phyloP scores from a whole-genome alignment of 2,329 filamentous ascomycete species.

The Hypocreales sp. region DNA sequence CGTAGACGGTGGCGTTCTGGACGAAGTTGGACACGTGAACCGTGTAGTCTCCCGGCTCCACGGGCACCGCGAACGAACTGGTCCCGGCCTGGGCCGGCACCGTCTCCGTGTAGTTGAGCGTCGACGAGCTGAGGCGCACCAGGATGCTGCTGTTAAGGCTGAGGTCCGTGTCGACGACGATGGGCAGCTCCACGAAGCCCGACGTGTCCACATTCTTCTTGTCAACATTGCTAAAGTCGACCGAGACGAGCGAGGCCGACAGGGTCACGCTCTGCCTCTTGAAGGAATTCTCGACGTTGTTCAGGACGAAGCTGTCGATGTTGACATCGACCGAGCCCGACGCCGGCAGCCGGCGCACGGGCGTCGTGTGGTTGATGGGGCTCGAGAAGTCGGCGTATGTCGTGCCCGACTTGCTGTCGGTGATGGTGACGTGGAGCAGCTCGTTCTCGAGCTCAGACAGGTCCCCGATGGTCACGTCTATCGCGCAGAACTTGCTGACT shows the following conservation, averaged over 20 bases:
- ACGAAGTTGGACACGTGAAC: background rate
- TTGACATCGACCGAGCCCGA: background rate
- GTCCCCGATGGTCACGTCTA: slow-evolving; percentile 1
- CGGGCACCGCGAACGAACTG: background rate
- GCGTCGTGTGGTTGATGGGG: slow-evolving; percentile 1
- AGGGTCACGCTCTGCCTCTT: background rate
- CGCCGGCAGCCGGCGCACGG: slow-evolving; percentile 1
- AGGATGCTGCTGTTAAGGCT: background rate
- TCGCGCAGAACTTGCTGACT: background rate
- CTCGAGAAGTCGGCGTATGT: slow-evolving; percentile 1
- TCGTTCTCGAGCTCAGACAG: background rate
- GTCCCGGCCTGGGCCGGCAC: background rate
- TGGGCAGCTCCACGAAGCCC: background rate
- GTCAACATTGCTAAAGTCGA: background rate
- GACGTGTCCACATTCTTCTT: background rate
- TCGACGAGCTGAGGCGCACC: background rate
- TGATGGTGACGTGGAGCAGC: background rate
- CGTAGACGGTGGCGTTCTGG: background rate
- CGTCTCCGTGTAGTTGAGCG: background rate
- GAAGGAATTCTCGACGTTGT: slow-evolving; percentile 1
- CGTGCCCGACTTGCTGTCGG: background rate
- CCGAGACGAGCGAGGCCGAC: background rate
- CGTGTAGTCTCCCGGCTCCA: slow-evolving; percentile 1
- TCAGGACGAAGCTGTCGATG: background rate
- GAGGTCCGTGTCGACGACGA: background rate